These are phyloP conservation scores for Colletotrichum gloeosporioides DNA, from an alignment of 2,329 filamentous ascomycete species.

Conservation along the genomic window DNA sequence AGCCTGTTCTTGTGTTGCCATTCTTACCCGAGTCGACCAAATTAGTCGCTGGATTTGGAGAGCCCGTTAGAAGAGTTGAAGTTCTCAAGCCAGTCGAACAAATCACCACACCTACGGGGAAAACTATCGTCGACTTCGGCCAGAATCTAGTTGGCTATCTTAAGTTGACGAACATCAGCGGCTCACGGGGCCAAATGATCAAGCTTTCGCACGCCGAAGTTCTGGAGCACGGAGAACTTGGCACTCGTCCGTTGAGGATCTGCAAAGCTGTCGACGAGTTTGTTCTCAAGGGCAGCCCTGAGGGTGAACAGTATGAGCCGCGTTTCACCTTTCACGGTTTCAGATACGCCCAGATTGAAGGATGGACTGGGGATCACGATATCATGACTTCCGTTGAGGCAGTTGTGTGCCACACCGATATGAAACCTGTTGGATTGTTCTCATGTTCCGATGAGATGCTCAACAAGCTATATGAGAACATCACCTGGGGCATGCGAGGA, in stretches of 20 bases:
- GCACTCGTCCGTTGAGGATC: slow-evolving; percentile 38
- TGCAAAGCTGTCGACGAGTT: slow-evolving; percentile 40
- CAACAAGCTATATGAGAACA: slow-evolving; percentile 10
- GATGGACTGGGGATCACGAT: slow-evolving; percentile 36
- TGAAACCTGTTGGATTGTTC: background rate
- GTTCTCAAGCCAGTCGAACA: slow-evolving; percentile 30
- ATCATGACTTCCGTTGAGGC: background rate
- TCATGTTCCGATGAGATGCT: slow-evolving; percentile 5
- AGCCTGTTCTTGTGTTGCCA: background rate
- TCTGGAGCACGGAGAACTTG: slow-evolving; percentile 46
- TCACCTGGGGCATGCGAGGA: slow-evolving; percentile 12
- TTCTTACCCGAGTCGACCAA: background rate
- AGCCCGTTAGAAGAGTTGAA: slow-evolving; percentile 28
- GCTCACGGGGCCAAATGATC: slow-evolving; percentile 27
- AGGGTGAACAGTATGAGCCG: slow-evolving; percentile 40
- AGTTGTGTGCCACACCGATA: slow-evolving; percentile 15
- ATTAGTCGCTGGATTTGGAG: background rate
- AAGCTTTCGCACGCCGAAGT: slow-evolving; percentile 46
- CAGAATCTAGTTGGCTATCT: slow-evolving; percentile 48
- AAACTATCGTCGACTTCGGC: slow-evolving; percentile 47
- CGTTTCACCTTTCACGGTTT: slow-evolving; percentile 58
- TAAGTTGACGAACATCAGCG: slow-evolving; percentile 24
- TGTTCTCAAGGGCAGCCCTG: slow-evolving; percentile 27
- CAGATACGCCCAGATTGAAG: slow-evolving; percentile 49
- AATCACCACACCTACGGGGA: slow-evolving; percentile 36